phyloP scores from a whole-genome alignment of 345 rosid genomes.

The Microcos paniculata region DNA sequence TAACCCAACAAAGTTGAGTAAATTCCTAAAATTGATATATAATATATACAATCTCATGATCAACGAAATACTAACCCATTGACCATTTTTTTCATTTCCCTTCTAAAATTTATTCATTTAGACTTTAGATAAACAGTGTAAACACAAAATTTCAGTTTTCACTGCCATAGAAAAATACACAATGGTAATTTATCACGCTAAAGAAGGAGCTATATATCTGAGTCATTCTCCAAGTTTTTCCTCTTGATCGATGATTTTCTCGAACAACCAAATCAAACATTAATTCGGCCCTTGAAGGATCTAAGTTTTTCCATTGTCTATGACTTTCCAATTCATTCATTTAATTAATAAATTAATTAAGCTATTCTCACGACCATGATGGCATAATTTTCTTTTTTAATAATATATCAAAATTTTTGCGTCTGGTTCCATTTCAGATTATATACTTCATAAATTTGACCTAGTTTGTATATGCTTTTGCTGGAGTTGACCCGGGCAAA shows the following conservation, averaged over 20 bases:
- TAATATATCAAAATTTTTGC: neutral
- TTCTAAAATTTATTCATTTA: neutral
- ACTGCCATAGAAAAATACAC: neutral
- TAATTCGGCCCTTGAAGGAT: neutral
- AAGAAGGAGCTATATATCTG: neutral
- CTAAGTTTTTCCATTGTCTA: neutral
- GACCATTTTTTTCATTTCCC: neutral
- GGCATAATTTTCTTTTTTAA: neutral
- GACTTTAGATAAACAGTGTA: neutral
- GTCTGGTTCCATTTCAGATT: conserved; percentile 2
- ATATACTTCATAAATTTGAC: neutral
- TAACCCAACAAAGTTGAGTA: neutral
- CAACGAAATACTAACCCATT: neutral
- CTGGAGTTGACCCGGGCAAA: neutral
- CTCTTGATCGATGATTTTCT: neutral
- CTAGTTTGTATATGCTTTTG: neutral
- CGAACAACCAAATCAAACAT: neutral
- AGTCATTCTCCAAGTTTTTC: neutral
- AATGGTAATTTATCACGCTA: neutral
- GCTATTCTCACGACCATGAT: neutral
- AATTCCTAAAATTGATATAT: too few species aligned
- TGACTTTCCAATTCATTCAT: neutral
- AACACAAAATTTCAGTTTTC: neutral
- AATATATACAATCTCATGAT: too few species aligned
- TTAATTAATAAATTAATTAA: too few species aligned